Evolutionary conservation across 306 rosid genomes (phyloP), one percentile per base, ranked within the genome.

Genomic region (Leucaena leucocephala): DNA sequence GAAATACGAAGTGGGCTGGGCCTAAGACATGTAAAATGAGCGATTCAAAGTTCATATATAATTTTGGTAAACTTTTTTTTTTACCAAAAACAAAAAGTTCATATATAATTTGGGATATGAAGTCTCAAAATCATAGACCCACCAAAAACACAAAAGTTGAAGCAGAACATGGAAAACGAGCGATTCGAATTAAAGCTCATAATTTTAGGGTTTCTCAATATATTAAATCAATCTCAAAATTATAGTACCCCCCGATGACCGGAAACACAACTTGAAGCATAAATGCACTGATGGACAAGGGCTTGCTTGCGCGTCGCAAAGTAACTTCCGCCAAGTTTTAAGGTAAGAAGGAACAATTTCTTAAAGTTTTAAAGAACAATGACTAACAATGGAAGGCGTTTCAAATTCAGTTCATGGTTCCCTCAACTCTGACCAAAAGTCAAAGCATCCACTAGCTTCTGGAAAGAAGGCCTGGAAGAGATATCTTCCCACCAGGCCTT

Each of bases 401-500:
- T 50, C 27, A 54, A 17, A n/a, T 16, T 16, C 59, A 6, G 22
- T 54, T n/a, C 22, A 54, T 12, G 67, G 39, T 43, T 27, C 27
- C 27, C n/a, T 82, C 68, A 78, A n/a, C 62, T 82, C 16, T 79
- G 79, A 48, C 87, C 93, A 82, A 89, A 86, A 67, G 78, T 88
- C 98, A 90, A 88, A 16, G 82, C 97, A 70, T 68, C 27, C 27
- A 27, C 27, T 27, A 27, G 27, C 27, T 27, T 27, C 27, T 27
- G 27, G 27, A 82, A 87, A 12, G 97, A 90, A 14, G 86, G 86
- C 81, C 97, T 80, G 8, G 95, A 84, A 59, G 92, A 88, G 17
- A 93, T 80, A 75, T 86, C 89, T 14, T 87, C 91, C 98, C 98
- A 93, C 98, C 97, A 91, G 22, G 87, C 93, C 93, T 86, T 90